Percentiles rank a stretch among this genome's conserved stretches.
Evolutionary conservation across 163 green algal genomes (phyloP).

Genomic region (Scenedesmus sp.): DNA sequence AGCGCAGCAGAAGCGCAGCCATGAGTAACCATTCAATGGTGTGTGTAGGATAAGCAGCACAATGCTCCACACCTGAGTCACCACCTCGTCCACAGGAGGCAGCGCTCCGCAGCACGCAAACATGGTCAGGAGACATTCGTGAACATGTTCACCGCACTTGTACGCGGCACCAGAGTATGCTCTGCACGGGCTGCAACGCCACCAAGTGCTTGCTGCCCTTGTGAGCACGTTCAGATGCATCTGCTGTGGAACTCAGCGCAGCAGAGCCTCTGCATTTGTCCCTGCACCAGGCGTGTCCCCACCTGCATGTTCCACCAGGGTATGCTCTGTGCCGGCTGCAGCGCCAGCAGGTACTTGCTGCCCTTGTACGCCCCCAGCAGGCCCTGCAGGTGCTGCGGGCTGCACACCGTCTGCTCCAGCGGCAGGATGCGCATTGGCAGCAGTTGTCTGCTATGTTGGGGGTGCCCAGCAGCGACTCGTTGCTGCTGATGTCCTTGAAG

Average conservation of each 20-base stretch:
- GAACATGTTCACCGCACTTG: too few relatives aligned
- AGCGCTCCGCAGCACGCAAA: background rate
- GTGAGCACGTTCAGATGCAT: too few relatives aligned
- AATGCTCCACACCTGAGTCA: background rate
- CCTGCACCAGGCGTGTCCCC: conserved; percentile 21
- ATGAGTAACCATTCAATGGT: background rate
- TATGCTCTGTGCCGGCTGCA: conserved; percentile 31
- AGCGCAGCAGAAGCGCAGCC: background rate
- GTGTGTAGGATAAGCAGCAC: too few relatives aligned
- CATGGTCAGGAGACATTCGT: too few relatives aligned
- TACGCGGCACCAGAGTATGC: too few relatives aligned
- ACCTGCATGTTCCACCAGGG: conserved; percentile 25
- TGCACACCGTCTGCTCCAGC: conserved; percentile 62
- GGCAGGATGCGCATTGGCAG: conserved; percentile 71
- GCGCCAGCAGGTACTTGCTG: conserved; percentile 65
- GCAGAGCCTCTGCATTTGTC: too few relatives aligned
- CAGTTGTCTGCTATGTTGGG: conserved; percentile 62
- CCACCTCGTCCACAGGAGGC: background rate
- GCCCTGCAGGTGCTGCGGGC: conserved; percentile 48
- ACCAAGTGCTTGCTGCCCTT: background rate
- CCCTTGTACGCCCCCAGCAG: conserved; percentile 63
- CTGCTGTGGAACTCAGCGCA: too few relatives aligned
- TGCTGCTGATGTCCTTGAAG: conserved; percentile 62
- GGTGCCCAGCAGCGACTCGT: conserved; percentile 74
- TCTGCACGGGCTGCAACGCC: background rate